Conservation (phyloP, 192 early-diverging fungal species). For the Entomortierella beljakovae region DNA sequence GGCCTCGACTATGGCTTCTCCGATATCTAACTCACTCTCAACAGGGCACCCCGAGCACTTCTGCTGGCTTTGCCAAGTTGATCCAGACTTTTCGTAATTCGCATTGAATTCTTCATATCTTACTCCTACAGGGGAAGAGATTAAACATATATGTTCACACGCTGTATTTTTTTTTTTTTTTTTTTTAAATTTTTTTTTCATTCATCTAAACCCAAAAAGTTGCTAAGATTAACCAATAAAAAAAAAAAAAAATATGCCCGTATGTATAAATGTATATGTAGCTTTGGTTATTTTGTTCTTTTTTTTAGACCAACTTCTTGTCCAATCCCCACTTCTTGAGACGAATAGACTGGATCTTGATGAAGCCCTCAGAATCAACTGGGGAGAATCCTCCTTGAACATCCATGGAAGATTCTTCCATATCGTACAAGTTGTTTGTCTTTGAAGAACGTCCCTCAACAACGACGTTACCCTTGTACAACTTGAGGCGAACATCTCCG, state of each 20-base stretch:
- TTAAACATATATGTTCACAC: too few relatives aligned
- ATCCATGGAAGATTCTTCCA: constrained; percentile 97
- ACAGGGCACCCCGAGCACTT: too few relatives aligned
- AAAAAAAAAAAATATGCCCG: not conserved
- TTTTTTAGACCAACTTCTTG: constrained; percentile 43
- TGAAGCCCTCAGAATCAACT: constrained; percentile 95
- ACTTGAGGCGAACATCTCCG: constrained; percentile 93
- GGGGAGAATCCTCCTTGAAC: constrained; percentile 92
- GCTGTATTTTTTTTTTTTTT: constrained; percentile 2
- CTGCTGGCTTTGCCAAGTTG: too few relatives aligned
- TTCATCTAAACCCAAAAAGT: not conserved
- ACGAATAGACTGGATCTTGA: constrained; percentile 97
- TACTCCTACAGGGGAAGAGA: too few relatives aligned
- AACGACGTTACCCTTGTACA: constrained; percentile 95
- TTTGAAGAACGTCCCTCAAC: constrained; percentile 91
- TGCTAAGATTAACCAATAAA: not conserved
- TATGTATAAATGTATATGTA: not conserved
- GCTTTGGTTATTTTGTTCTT: not conserved
- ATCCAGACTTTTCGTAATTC: too few relatives aligned
- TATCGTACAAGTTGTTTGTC: constrained; percentile 90
- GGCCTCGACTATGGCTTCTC: too few relatives aligned
- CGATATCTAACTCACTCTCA: too few relatives aligned
- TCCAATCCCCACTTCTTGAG: constrained; percentile 82
- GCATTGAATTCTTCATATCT: too few relatives aligned
- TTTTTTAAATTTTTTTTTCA: not conserved